Evolutionary conservation across 805 yeast genomes (phyloP).

Genomic region (Diddensiella transvaalensis): DNA sequence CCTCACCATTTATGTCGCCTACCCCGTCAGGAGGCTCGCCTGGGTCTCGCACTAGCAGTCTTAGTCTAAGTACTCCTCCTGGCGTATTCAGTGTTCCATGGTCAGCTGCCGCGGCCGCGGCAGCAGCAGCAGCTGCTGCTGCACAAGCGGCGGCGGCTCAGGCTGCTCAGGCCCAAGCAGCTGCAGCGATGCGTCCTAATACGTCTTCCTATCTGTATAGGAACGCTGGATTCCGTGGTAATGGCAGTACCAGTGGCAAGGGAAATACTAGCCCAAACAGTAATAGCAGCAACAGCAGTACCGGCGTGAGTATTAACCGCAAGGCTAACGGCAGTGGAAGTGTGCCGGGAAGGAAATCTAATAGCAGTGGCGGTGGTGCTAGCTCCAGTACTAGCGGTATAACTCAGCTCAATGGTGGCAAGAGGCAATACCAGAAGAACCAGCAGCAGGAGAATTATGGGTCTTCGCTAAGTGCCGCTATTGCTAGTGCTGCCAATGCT

Average conservation of each 20-base stretch:
- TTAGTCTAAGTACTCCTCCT: slow-evolving; percentile 2
- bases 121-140: slow-evolving; percentile 13
- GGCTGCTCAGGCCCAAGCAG: slow-evolving; percentile 6
- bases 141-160: slow-evolving; percentile 9
- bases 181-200: not conserved
- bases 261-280: not conserved
- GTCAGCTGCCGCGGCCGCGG: slow-evolving; percentile 2
- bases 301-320: not conserved
- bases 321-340: not conserved
- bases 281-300: not conserved
- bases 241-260: not conserved
- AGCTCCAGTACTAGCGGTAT: slow-evolving; percentile 4
- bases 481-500: slow-evolving; percentile 42
- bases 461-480: slow-evolving; percentile 42
- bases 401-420: slow-evolving; percentile 15
- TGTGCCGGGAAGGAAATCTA: not conserved
- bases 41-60: not conserved
- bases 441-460: slow-evolving; percentile 22
- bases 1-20: slow-evolving; percentile 1
- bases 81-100: not conserved
- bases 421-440: slow-evolving; percentile 8
- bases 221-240: not conserved
- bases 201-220: not conserved
- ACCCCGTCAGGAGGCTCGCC: not conserved
- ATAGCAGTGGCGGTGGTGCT: slow-evolving; percentile 1